phyloP scores from a whole-genome alignment of 345 rosid genomes.

The Aquilaria yunnanensis region DNA sequence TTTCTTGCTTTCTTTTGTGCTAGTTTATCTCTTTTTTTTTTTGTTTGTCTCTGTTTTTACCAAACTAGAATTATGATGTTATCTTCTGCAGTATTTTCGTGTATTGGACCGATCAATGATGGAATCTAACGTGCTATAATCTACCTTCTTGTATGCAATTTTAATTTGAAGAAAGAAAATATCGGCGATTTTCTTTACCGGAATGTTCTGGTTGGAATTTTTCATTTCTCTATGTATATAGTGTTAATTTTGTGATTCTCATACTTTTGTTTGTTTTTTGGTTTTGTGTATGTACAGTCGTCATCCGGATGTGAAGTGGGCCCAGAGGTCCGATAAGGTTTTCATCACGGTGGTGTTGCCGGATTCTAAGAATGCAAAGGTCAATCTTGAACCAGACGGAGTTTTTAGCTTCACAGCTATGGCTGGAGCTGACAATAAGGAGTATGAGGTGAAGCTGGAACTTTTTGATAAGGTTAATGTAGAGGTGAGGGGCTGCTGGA shows the following conservation, averaged over 20 bases:
- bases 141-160: too few relatives aligned
- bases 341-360: constrained; percentile 63
- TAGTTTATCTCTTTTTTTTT: background rate
- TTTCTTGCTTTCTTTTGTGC: too few relatives aligned
- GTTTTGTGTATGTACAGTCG: constrained; percentile 35
- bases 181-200: background rate
- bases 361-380: constrained; percentile 68
- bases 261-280: too few relatives aligned
- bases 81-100: too few relatives aligned
- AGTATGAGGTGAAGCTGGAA: constrained; percentile 67
- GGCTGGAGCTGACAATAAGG: constrained; percentile 54
- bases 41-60: background rate
- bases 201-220: background rate
- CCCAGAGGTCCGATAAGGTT: constrained; percentile 68
- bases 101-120: too few relatives aligned
- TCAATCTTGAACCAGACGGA: constrained; percentile 75
- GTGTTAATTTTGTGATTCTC: too few relatives aligned
- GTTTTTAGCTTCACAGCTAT: constrained; percentile 63
- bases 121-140: too few relatives aligned
- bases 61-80: too few relatives aligned
- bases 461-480: constrained; percentile 78
- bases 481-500: constrained; percentile 38
- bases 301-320: constrained; percentile 89
- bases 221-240: background rate
- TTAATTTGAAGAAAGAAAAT: too few relatives aligned